Base-by-base conservation (phyloP, 108 stramenopile genomes). In the Nitzschia inconspicua region DNA sequence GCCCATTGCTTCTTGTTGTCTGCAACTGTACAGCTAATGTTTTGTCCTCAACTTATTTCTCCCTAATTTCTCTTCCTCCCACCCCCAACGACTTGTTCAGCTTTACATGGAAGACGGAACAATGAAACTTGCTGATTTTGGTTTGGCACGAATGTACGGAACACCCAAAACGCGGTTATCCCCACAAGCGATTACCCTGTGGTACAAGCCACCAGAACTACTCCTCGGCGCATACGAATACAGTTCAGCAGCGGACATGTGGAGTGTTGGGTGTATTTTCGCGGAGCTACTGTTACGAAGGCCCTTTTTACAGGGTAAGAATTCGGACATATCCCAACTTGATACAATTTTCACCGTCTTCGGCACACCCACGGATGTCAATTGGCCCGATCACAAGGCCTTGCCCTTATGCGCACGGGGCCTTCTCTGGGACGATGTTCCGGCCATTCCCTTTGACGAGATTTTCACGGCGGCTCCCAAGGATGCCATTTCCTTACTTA, bases 151-250 rank as follows among this genome's bases (percentile, higher is more conserved):
- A 60, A 83, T 83, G 76, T 89, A 94, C 64, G 93, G 92, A 7
- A 89, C 91, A 40, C 92, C 92, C 2, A 88, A 90, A 44, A 77
- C 82, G 26, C 68, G 89, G 39, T 53, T 94, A 19, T 82, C 82
- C 7, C 92, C 92, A 23, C 80, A 94, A 72, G 96, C 95, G 13
- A 95, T 98, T 49, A 98, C 97, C 6, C 63, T 96, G 49, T 98
- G 95, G 95, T 98, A 98, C 77, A 95, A 95, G 66, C 86, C 94
- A 16, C 95, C 95, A 8, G 97, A 98, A 47, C 60, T 98, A 0
- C 63, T 98, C n/a, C 66, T 98, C 18, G 97, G 97, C 11, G 79
- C 92, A 10, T 86, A 74, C 2, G 85, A 93, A 70, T 98, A 98
- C 68, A 80, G 84, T 5, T 79, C 94, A 6, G 86, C 93, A 0